Evolutionary conservation across 2,329 filamentous ascomycete genomes (phyloP).

Genomic region (Hymenoscyphus salicellus): DNA sequence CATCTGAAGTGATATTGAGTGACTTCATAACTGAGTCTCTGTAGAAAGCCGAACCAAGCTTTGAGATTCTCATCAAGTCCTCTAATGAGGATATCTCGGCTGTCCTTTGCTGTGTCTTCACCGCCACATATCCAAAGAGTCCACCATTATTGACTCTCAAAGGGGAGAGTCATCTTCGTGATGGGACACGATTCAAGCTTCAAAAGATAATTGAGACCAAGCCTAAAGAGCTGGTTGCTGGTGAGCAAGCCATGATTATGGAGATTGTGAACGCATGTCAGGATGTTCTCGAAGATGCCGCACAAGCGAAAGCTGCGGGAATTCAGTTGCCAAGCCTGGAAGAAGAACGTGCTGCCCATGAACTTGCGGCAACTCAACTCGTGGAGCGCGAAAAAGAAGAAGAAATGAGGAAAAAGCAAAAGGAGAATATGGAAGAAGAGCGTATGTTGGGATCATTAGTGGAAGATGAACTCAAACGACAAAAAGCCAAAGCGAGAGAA

Average conservation of each 20-base stretch:
- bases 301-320: constrained; percentile 70
- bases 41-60: constrained; percentile 76
- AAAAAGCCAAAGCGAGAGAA: constrained; percentile 62
- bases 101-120: constrained; percentile 74
- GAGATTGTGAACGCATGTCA: constrained; percentile 47
- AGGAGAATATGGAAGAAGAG: constrained; percentile 66
- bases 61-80: constrained; percentile 74
- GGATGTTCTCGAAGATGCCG: constrained; percentile 81
- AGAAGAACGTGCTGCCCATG: constrained; percentile 81
- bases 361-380: constrained; percentile 64
- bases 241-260: constrained; percentile 55
- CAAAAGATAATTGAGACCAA: constrained; percentile 60
- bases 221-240: constrained; percentile 50
- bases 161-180: constrained; percentile 61
- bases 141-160: constrained; percentile 70
- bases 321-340: constrained; percentile 80
- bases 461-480: constrained; percentile 67
- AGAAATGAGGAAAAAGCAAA: constrained; percentile 46
- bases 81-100: constrained; percentile 70
- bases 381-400: constrained; percentile 49
- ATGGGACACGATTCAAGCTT: constrained; percentile 69
- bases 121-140: constrained; percentile 87
- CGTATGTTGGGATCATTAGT: constrained; percentile 68
- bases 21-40: constrained; percentile 10
- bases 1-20: not conserved